Evolutionary conservation across 2,329 filamentous ascomycete genomes (phyloP), one percentile per base, ranked within the genome.

Genomic region (Intubia oerlemansii): DNA sequence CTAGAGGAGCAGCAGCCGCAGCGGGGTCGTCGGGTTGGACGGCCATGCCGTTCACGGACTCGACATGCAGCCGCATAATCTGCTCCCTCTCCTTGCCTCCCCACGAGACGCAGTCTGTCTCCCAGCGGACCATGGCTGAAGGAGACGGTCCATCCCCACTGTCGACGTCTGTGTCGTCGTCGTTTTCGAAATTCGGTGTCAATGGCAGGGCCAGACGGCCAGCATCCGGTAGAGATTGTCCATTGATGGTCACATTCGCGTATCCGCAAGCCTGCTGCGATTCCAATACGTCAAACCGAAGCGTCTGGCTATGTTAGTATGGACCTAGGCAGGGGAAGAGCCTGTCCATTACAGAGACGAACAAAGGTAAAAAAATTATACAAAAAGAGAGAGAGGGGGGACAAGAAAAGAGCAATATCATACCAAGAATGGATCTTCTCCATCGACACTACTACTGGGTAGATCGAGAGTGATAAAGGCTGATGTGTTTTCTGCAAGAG

Each of bases 211-310:
- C 39, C 13, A 56, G 57, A 17, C 48, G 49, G 27, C 58, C 57
- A 24, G 50, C 46, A 33, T 54, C 52, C 11, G 44, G 36, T 5
- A 64, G 45, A 5, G 41, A 22, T 32, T 56, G 50, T 33, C 52
- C 55, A 40, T 62, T 55, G 33, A 66, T 40, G 12, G 50, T 54
- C 32, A 62, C 45, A 36, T 56, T 57, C 36, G 50, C 53, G 39
- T 46, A 47, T 3, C 53, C 57, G 38, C 61, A 65, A 16, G 52
- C 46, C n/a, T 49, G 42, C 8, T 45, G 44, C 8, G 57, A 55
- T 32, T 57, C 51, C 18, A 52, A 41, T 21, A 64, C 44, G 35
- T 59, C 50, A 26, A 65, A 40, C 25, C 48, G 48, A 27, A 64
- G 44, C 24, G 44, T 44, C 48, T 52, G 28, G 4, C 10, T 10